A percentile compares a stretch with the other conserved stretches of the same genome.
Conservation (phyloP, 2,329 filamentous ascomycete species). For the Seiridium unicorne region DNA sequence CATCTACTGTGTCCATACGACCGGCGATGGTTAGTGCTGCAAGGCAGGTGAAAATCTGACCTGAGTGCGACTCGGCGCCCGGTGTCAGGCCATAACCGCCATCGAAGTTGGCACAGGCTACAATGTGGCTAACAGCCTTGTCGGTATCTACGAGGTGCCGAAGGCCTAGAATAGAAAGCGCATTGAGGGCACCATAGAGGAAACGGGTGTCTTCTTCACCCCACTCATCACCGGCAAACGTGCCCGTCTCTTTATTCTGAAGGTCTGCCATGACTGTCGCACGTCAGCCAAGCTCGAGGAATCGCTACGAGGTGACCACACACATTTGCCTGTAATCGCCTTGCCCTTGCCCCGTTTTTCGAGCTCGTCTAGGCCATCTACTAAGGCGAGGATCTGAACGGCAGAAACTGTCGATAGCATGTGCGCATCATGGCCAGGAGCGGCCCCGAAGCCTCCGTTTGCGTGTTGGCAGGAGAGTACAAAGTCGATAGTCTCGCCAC, state of each 20-base stretch:
- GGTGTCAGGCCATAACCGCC: slow-evolving; percentile 89
- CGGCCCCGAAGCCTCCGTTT: slow-evolving; percentile 88
- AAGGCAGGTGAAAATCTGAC: slow-evolving; percentile 93
- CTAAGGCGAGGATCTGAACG: slow-evolving; percentile 85
- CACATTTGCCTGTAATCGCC: slow-evolving; percentile 76
- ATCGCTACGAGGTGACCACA: slow-evolving; percentile 32
- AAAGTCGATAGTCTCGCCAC: slow-evolving; percentile 81
- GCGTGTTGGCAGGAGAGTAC: slow-evolving; percentile 93
- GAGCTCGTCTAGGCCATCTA: slow-evolving; percentile 82
- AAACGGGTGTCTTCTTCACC: slow-evolving; percentile 95
- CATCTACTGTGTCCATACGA: slow-evolving; percentile 77
- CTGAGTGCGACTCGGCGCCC: slow-evolving; percentile 90
- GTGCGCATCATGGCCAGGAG: slow-evolving; percentile 91
- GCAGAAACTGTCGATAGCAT: slow-evolving; percentile 95
- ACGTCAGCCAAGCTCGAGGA: slow-evolving; percentile 10
- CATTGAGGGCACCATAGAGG: slow-evolving; percentile 85
- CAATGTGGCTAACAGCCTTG: slow-evolving; percentile 76
- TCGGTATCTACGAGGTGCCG: slow-evolving; percentile 73
- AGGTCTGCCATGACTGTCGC: slow-evolving; percentile 70
- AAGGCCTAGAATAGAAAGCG: slow-evolving; percentile 77
- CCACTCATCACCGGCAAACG: slow-evolving; percentile 93
- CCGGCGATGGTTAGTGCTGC: slow-evolving; percentile 82
- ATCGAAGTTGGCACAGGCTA: slow-evolving; percentile 87
- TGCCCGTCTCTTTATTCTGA: slow-evolving; percentile 78
- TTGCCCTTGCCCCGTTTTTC: slow-evolving; percentile 70